Evolutionary conservation across 768 basidiomycete genomes (phyloP).

Genomic region (Tricholoma saponaceum): DNA sequence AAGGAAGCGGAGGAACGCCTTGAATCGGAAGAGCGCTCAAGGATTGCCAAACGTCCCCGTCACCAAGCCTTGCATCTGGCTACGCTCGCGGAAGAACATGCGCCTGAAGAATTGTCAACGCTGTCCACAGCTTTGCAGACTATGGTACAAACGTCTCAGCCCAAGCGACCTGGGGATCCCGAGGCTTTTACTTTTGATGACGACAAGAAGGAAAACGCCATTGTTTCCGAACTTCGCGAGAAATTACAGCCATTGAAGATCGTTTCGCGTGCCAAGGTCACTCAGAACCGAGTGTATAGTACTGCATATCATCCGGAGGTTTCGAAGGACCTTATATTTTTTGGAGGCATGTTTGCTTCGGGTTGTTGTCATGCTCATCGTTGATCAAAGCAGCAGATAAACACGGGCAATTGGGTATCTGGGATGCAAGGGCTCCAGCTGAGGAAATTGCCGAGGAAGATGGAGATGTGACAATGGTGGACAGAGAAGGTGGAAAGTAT

Average conservation of each 20-base stretch:
- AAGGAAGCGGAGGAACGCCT: constrained; percentile 61
- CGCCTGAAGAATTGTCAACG: constrained; percentile 39
- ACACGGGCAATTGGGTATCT: constrained; percentile 78
- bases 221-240: constrained; percentile 50
- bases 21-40: constrained; percentile 57
- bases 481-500: constrained; percentile 65
- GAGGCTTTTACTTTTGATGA: constrained; percentile 51
- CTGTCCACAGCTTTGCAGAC: constrained; percentile 43
- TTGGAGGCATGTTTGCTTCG: constrained; percentile 53
- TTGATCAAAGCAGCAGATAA: constrained; percentile 51
- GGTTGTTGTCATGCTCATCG: not conserved
- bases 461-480: constrained; percentile 34
- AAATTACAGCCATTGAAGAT: constrained; percentile 55
- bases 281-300: constrained; percentile 68
- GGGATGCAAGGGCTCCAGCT: constrained; percentile 73
- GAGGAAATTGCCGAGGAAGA: constrained; percentile 71
- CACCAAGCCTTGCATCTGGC: constrained; percentile 60
- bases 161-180: constrained; percentile 37
- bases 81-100: constrained; percentile 50
- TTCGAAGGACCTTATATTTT: constrained; percentile 81
- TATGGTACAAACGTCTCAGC: constrained; percentile 30
- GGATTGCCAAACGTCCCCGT: constrained; percentile 64
- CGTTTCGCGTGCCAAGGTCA: constrained; percentile 79
- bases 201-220: constrained; percentile 42
- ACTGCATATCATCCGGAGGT: constrained; percentile 79